A percentile compares a stretch with the other conserved stretches of the same genome.
Evolutionary conservation across 371 early-diverging fungal genomes (phyloP).

Genomic region (Lichtheimia ornata): DNA sequence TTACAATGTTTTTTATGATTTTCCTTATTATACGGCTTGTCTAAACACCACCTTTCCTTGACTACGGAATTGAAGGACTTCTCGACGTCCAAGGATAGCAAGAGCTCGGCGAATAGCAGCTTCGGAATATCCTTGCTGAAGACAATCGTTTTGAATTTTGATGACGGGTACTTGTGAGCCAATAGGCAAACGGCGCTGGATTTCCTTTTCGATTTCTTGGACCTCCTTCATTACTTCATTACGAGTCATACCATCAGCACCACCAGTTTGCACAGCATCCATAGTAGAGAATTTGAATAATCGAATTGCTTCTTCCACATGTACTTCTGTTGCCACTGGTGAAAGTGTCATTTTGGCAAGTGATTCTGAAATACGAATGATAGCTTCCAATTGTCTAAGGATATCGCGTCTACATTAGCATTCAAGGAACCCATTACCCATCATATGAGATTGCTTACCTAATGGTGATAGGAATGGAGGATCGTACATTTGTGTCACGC

Average conservation of each 20-base stretch:
- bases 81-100: constrained; percentile 80
- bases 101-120: constrained; percentile 78
- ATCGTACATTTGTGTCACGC: constrained; percentile 71
- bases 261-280: constrained; percentile 91
- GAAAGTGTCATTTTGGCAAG: constrained; percentile 97
- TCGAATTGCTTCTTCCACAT: constrained; percentile 99
- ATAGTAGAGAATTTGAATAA: constrained; percentile 98
- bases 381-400: constrained; percentile 96
- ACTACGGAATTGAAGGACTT: constrained; percentile 81
- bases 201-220: constrained; percentile 76
- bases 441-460: constrained; percentile 40
- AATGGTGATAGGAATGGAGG: constrained; percentile 98
- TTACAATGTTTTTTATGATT: neutral
- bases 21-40: constrained; percentile 18
- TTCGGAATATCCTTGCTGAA: constrained; percentile 65
- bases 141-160: constrained; percentile 70
- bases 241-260: constrained; percentile 77
- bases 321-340: constrained; percentile 82
- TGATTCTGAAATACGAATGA: constrained; percentile 98
- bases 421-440: neutral
- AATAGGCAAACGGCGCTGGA: constrained; percentile 85
- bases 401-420: neutral
- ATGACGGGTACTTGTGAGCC: constrained; percentile 82
- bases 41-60: constrained; percentile 62
- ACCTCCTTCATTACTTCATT: constrained; percentile 76